Conservation (phyloP, 768 basidiomycete genomes). For the Lyophyllum shimeji region DNA sequence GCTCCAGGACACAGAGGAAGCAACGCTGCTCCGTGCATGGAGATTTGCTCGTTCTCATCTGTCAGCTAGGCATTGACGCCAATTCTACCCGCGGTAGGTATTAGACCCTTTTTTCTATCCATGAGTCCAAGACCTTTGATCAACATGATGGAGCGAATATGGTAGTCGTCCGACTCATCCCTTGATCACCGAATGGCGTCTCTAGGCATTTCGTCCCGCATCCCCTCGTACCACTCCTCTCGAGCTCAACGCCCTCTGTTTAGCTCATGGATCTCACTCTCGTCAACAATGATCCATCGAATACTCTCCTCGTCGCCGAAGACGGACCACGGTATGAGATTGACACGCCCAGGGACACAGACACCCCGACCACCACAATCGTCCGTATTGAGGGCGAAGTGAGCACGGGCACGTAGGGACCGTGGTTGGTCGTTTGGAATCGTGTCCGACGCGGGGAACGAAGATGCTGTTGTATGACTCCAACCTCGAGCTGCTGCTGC, state of each 20-base stretch:
- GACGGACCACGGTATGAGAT: constrained; percentile 35
- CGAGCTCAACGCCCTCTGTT: background rate
- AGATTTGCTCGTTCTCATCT: too few species aligned
- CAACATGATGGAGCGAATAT: background rate
- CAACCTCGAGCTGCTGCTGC: constrained; percentile 17
- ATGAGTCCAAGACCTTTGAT: background rate
- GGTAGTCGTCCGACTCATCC: too few species aligned
- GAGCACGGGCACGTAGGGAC: constrained; percentile 31
- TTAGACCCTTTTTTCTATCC: too few species aligned
- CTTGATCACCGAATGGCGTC: background rate
- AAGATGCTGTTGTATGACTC: constrained; percentile 22
- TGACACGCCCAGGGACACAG: constrained; percentile 21
- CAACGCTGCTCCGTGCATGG: too few species aligned
- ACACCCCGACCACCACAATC: constrained; percentile 28
- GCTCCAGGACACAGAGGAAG: too few species aligned
- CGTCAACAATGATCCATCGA: constrained; percentile 37
- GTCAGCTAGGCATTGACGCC: too few species aligned
- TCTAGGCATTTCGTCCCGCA: background rate
- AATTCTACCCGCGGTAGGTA: too few species aligned
- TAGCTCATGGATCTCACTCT: constrained; percentile 31
- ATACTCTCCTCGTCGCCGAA: constrained; percentile 32
- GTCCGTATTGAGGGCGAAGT: constrained; percentile 26
- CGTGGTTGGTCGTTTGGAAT: constrained; percentile 31
- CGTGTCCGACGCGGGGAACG: constrained; percentile 19
- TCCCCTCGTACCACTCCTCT: background rate